Base-by-base conservation (phyloP, 2,329 filamentous ascomycete genomes). In the Penicillium janthinellum region DNA sequence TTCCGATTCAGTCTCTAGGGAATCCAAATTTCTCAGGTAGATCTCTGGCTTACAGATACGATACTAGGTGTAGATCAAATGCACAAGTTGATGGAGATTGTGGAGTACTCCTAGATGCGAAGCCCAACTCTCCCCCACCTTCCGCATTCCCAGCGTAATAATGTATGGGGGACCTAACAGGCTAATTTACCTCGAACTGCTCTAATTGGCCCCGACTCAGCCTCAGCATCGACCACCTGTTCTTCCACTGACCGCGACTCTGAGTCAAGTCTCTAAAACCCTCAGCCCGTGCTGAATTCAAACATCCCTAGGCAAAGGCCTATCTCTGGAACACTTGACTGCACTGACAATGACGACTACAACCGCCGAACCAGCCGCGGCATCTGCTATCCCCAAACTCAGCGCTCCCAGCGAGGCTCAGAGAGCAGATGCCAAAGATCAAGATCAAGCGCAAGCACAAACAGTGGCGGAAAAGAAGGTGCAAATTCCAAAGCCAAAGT, bases 401-500 rank as follows among this genome's bases (percentile, higher is more conserved):
- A 52, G 39, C 17, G 35, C 20, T 22, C 52, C 12, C 20, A n/a
- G 38, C 22, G 45, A 59, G 17, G 35, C 38, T 11, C 41, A 63
- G n/a, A 34, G 10, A 20, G 38, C 54, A 4, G 50, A 45, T 39
- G 4, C 38, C 50, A 59, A 41, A n/a, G 51, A 39, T 12, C 25
- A 56, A 53, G 10, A 8, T 38, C 22, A 44, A 12, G 35, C 49
- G 31, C 28, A 53, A 45, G 20, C 20, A 2, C 20, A 20, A 20
- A 54, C 31, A 51, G 41, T 15, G 34, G 35, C 11, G 20, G 54
- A 48, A 62, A 57, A 53, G 66, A 28, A 57, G 49, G 4, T 4
- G 6, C 41, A 42, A 12, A 22, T 66, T n/a, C 72, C 71, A 14
- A 65, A 64, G 34, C 73, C 73, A 38, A 78, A 75, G 50, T 63